Conservation (phyloP, 805 yeast species). For the Candida sanyiensis region DNA sequence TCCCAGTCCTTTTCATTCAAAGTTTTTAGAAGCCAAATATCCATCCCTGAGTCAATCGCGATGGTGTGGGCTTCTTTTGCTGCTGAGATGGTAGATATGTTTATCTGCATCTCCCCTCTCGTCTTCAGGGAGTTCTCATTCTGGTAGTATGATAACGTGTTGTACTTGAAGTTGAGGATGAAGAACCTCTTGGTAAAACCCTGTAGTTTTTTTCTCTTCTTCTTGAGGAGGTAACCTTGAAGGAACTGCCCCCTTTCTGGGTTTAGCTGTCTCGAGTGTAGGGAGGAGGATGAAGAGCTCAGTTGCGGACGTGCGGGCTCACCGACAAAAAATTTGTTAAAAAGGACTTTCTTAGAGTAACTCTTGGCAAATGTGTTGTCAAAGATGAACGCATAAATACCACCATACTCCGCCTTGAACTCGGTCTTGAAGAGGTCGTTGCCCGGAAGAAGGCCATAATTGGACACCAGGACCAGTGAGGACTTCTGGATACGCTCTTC, state of each 20-base stretch:
- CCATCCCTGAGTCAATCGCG: conserved; percentile 90
- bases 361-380: conserved; percentile 90
- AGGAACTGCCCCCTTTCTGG: conserved; percentile 64
- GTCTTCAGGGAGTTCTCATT: conserved; percentile 65
- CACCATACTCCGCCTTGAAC: conserved; percentile 53
- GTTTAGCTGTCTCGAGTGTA: conserved; percentile 24
- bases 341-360: conserved; percentile 72
- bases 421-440: conserved; percentile 60
- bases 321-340: conserved; percentile 36
- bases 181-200: conserved; percentile 85
- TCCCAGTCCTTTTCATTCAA: conserved; percentile 58
- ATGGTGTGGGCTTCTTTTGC: conserved; percentile 61
- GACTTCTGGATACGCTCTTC: conserved; percentile 54
- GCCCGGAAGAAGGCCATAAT: conserved; percentile 52
- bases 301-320: conserved; percentile 10
- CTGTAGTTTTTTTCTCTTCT: conserved; percentile 76
- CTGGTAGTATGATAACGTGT: conserved; percentile 75
- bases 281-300: conserved; percentile 10
- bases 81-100: conserved; percentile 76
- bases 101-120: conserved; percentile 89
- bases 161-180: conserved; percentile 73
- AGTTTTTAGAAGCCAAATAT: conserved; percentile 84
- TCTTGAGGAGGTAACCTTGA: conserved; percentile 75
- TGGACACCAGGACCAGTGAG: conserved; percentile 45
- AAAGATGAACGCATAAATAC: conserved; percentile 80